Conservation (phyloP, 805 yeast species). For the Sugiyamaella floridensis region DNA sequence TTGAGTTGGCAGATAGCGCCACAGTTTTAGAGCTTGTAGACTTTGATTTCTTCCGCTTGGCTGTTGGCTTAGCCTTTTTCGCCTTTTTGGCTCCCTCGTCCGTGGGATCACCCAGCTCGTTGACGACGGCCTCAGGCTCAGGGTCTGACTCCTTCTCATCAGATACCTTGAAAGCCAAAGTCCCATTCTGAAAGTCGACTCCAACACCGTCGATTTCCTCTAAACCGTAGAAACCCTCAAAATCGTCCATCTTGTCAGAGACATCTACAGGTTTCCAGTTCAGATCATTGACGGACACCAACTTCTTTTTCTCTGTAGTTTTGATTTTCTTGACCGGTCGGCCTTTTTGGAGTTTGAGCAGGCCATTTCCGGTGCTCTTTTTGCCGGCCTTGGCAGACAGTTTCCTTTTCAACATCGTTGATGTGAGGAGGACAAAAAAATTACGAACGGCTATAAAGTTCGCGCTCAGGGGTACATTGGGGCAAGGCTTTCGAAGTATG, state of each 20-base stretch:
- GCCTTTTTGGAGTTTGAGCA: not conserved
- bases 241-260: constrained; percentile 78
- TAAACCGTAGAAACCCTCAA: constrained; percentile 84
- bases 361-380: not conserved
- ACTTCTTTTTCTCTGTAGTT: not conserved
- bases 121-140: not conserved
- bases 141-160: constrained; percentile 29
- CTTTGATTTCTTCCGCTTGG: constrained; percentile 5
- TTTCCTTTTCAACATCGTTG: not conserved
- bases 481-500: no score
- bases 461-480: not conserved
- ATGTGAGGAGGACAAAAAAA: not conserved
- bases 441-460: not conserved
- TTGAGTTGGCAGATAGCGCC: not conserved
- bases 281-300: constrained; percentile 22
- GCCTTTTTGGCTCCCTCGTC: not conserved
- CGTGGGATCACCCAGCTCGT: not conserved
- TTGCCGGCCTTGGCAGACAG: not conserved
- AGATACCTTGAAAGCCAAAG: constrained; percentile 39
- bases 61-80: constrained; percentile 7
- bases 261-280: constrained; percentile 76
- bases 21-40: not conserved
- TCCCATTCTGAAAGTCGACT: constrained; percentile 66
- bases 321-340: not conserved
- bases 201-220: constrained; percentile 94